These are phyloP conservation scores for Termitomyces eurrhizus DNA, from an alignment of 768 basidiomycete species.

Conservation along the genomic window DNA sequence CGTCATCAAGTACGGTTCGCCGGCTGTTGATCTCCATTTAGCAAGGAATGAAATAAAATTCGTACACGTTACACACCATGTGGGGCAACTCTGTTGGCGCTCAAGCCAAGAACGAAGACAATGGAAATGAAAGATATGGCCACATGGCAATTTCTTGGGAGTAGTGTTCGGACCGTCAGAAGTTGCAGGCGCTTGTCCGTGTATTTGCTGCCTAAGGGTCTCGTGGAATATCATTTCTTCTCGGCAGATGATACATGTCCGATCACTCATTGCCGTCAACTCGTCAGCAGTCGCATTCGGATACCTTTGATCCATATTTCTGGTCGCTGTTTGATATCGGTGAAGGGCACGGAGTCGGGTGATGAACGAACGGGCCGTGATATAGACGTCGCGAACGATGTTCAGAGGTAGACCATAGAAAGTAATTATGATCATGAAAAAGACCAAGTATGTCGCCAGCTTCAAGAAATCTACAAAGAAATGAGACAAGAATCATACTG, in stretches of 20 bases:
- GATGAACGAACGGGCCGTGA: conserved; percentile 91
- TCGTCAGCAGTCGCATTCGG: conserved; percentile 90
- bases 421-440: conserved; percentile 92
- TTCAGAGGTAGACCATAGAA: conserved; percentile 95
- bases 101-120: conserved; percentile 98
- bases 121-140: conserved; percentile 97
- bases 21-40: conserved; percentile 43
- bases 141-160: conserved; percentile 94
- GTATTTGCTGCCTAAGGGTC: conserved; percentile 15
- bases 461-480: conserved; percentile 79
- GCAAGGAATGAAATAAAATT: conserved; percentile 6
- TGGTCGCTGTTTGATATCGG: conserved; percentile 90
- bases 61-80: conserved; percentile 62
- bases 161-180: conserved; percentile 86
- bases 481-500: conserved; percentile 8
- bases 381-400: conserved; percentile 95
- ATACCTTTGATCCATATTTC: conserved; percentile 95
- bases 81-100: conserved; percentile 97
- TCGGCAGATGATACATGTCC: conserved; percentile 96
- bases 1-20: conserved; percentile 74
- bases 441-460: conserved; percentile 85
- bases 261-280: conserved; percentile 75
- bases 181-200: conserved; percentile 20
- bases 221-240: conserved; percentile 77
- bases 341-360: conserved; percentile 83